Conservation (phyloP, 2,329 filamentous ascomycete genomes). For the Fusarium mundagurra region DNA sequence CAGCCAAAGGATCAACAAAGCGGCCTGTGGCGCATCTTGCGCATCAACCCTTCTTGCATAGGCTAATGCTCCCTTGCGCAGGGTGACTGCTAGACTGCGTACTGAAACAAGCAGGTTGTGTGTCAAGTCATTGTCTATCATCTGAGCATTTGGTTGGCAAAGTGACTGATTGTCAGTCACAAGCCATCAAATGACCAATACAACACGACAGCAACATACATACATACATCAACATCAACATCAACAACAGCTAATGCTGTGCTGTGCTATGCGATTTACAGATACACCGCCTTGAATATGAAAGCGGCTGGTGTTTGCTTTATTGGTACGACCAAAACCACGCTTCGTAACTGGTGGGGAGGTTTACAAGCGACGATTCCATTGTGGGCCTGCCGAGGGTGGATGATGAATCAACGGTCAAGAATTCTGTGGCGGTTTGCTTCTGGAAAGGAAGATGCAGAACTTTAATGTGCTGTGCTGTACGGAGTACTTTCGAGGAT, state of each 20-base stretch:
- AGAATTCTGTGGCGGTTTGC: constrained; percentile 35
- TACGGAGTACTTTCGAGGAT: too few relatives aligned
- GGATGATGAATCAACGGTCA: constrained; percentile 27
- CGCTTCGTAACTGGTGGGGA: constrained; percentile 18
- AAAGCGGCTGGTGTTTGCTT: constrained; percentile 27
- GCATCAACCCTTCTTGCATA: constrained; percentile 34
- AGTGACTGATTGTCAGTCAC: constrained; percentile 40
- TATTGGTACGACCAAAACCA: constrained; percentile 14
- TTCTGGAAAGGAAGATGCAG: constrained; percentile 27
- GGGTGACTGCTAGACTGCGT: not conserved
- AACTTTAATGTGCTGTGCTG: not conserved
- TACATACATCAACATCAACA: too few relatives aligned
- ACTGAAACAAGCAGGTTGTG: constrained; percentile 33
- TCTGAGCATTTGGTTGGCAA: constrained; percentile 24
- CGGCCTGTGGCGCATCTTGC: constrained; percentile 17
- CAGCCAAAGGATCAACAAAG: constrained; percentile 24
- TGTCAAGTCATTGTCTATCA: constrained; percentile 30
- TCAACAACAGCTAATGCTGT: not conserved
- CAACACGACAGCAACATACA: not conserved
- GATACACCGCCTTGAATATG: constrained; percentile 35
- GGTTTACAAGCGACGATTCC: constrained; percentile 3
- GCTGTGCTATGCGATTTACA: not conserved
- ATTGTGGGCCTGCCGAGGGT: constrained; percentile 17
- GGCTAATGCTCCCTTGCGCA: constrained; percentile 8
- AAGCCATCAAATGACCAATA: constrained; percentile 29